Base-by-base conservation (phyloP, 2,329 filamentous ascomycete genomes). In the Emmonsiellopsis sp. region DNA sequence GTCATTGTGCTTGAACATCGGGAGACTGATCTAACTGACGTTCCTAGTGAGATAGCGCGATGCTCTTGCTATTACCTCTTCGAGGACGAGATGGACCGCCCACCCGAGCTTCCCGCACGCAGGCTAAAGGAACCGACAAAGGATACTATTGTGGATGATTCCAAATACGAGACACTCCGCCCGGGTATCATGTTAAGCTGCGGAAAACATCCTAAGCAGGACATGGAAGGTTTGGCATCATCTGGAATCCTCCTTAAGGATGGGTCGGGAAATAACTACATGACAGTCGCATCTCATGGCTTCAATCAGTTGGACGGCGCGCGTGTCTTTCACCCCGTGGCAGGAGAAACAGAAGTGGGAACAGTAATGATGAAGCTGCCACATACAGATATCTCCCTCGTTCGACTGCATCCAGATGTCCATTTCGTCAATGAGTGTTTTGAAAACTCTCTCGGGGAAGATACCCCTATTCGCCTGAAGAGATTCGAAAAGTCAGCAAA, bases 11-110 rank as follows among this genome's bases (percentile, higher is more conserved):
- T 59, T 3, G 54, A 55, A 38, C 15, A 46, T 13, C 37, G 40
- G 11, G 15, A 9, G 15, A 35, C 48, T 10, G 30, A 56, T 15
- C 16, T 57, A 32, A 30, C 3, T 3, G 41, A 7, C 13, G 54
- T 57, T 15, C 55, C 54, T 6, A 16, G 42, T 4, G 50, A 45
- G n/a, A 50, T 55, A n/a, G 55, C 40, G 8, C 11, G 38, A 4
- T 58, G 57, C 26, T 34, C 38, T 13, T 57, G 55, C 34, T 57
- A 54, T n/a, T 58, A 54, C 6, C 48, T 55, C 1, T 55, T 48
- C 32, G 52, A 57, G 6, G 16, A 43, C 10, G 47, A 54, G 16
- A 53, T 57, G 35, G 20, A 8, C 5, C 26, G 50, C 1, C 50
- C 54, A n/a, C 34, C 8, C 8, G 31, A 38, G n/a, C 26, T 40